These are phyloP conservation scores for Alternaria postmessia DNA, from an alignment of 2,329 filamentous ascomycete genomes.

Conservation along the genomic window DNA sequence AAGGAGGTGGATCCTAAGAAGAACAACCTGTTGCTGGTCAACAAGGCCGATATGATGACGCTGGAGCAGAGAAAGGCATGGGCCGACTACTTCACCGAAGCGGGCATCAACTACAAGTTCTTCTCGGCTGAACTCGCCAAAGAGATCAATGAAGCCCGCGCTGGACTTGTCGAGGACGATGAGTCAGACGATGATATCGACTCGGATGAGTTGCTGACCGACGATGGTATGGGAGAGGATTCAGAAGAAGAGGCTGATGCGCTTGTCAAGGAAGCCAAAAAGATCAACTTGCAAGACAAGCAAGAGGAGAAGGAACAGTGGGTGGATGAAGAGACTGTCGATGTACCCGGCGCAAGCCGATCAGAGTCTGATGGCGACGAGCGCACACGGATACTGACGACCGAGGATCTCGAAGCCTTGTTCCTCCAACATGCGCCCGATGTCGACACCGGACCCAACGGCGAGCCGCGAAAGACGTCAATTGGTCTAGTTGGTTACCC, in stretches of 20 bases:
- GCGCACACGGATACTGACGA: slow-evolving; percentile 79
- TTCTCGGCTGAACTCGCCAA: slow-evolving; percentile 95
- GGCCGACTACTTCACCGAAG: slow-evolving; percentile 84
- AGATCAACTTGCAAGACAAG: slow-evolving; percentile 57
- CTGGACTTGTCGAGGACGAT: slow-evolving; percentile 61
- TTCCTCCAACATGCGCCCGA: slow-evolving; percentile 79
- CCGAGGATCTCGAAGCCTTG: slow-evolving; percentile 88
- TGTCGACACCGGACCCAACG: slow-evolving; percentile 59
- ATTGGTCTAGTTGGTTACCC: slow-evolving; percentile 97
- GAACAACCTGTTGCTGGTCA: slow-evolving; percentile 90
- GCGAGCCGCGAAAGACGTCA: slow-evolving; percentile 72
- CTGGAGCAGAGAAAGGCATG: slow-evolving; percentile 79
- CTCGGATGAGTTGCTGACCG: slow-evolving; percentile 47
- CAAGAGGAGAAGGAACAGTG: slow-evolving; percentile 52
- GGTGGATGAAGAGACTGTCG: slow-evolving; percentile 51
- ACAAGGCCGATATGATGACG: slow-evolving; percentile 99
- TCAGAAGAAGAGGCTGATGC: slow-evolving; percentile 60
- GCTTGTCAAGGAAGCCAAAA: slow-evolving; percentile 54
- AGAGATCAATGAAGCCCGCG: slow-evolving; percentile 79
- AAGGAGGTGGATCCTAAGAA: slow-evolving; percentile 90
- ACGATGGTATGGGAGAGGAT: slow-evolving; percentile 55
- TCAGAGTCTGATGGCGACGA: slow-evolving; percentile 52
- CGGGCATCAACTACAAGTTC: slow-evolving; percentile 89
- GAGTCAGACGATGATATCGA: slow-evolving; percentile 15
- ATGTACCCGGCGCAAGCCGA: slow-evolving; percentile 47